Evolutionary conservation across 257 asterid genomes (phyloP), one percentile per base, ranked within the genome.

Genomic region (Przewalskia tangutica): DNA sequence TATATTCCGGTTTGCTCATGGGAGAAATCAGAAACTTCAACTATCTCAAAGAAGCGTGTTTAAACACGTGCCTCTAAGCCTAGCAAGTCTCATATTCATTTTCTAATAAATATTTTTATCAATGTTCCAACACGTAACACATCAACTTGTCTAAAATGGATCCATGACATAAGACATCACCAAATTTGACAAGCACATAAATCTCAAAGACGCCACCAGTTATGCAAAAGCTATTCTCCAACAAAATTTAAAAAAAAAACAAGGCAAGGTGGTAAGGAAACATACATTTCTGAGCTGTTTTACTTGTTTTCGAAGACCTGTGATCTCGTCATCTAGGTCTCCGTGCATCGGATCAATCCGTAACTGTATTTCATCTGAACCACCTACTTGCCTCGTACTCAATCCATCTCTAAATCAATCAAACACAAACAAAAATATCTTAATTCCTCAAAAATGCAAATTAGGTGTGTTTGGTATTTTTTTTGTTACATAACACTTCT

Each of bases 301-400:
- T 86, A 94, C 98, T 93, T 94, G 97, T 60, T 86, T 89, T 78
- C 93, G 94, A 81, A 93, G 97, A 62, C 97, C 97, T 50, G 86
- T 56, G 88, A 94, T 93, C 87, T 92, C 94, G 9, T 89, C 94
- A 14, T 91, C 97, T 56, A 91, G 85, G 80, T 91, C 97, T n/a
- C 68, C 85, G 18, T 92, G 90, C 86, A 91, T 88, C 82, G 94
- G 97, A 84, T 93, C 98, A 42, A 93, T 93, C 73, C 93, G 89
- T 90, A 91, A 9, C 85, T 95, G 98, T 71, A 95, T 86, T 84
- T 94, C 98, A 86, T 92, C 95, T 0, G 97, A 90, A 20, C 88
- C 88, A 48, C 88, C 94, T 36, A 76, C 91, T 62, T 92, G 89
- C 81, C 98, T 89, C 86, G 96, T 90, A 90, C 90, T 95, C 84